A percentile compares a stretch with the other conserved stretches of the same genome.
Evolutionary conservation across 371 early-diverging fungal species (phyloP).

Genomic region (Rhizopus sp.): DNA sequence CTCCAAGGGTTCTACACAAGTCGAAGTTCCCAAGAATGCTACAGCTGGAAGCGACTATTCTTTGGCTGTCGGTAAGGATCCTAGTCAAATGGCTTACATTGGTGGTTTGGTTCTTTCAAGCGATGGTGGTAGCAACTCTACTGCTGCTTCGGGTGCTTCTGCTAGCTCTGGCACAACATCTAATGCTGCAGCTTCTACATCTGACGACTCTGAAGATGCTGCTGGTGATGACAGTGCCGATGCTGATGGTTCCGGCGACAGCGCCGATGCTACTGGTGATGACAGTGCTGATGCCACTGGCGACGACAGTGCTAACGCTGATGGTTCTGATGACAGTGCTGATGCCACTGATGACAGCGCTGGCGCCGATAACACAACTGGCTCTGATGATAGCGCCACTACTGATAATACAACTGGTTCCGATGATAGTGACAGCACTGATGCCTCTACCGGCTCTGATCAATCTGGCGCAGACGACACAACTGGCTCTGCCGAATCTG

Average conservation of each 20-base stretch:
- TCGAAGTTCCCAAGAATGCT: slow-evolving; percentile 39
- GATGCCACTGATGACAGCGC: slow-evolving; percentile 23
- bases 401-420: slow-evolving; percentile 13
- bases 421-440: slow-evolving; percentile 20
- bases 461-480: slow-evolving; percentile 11
- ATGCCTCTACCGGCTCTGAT: slow-evolving; percentile 21
- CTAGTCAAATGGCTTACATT: slow-evolving; percentile 43
- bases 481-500: background rate
- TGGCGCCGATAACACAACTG: slow-evolving; percentile 10
- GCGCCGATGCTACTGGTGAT: slow-evolving; percentile 17
- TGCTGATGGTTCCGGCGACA: slow-evolving; percentile 10
- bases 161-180: slow-evolving; percentile 5
- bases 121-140: slow-evolving; percentile 14
- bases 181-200: slow-evolving; percentile 18
- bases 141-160: slow-evolving; percentile 9
- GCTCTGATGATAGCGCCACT: slow-evolving; percentile 3
- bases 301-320: slow-evolving; percentile 7
- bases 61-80: slow-evolving; percentile 35
- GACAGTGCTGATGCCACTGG: slow-evolving; percentile 23
- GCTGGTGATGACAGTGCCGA: slow-evolving; percentile 3
- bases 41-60: slow-evolving; percentile 44
- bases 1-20: slow-evolving; percentile 32
- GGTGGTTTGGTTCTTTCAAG: slow-evolving; percentile 32
- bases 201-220: slow-evolving; percentile 14
- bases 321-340: slow-evolving; percentile 18